Evolutionary conservation across 495 filamentous ascomycete genomes (phyloP).

Genomic region (Lichina pygmaea): DNA sequence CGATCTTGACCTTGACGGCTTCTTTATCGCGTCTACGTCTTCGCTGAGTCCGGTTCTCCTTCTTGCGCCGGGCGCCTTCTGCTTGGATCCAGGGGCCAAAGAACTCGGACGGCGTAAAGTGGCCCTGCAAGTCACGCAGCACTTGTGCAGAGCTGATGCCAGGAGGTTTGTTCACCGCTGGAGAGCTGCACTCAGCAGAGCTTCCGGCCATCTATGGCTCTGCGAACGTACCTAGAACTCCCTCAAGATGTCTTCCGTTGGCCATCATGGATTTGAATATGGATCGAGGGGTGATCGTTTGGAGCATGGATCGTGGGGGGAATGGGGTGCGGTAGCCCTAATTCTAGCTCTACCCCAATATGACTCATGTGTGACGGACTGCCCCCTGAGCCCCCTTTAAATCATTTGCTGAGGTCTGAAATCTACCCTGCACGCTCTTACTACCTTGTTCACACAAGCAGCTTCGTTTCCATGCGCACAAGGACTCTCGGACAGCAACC

Average conservation of each 20-base stretch:
- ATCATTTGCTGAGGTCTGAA: too few species aligned
- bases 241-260: conserved; percentile 36
- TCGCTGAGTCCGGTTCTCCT: conserved; percentile 26
- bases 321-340: too few species aligned
- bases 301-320: too few species aligned
- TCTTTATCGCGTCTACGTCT: conserved; percentile 23
- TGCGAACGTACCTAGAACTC: conserved; percentile 34
- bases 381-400: too few species aligned
- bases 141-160: conserved; percentile 66
- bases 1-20: conserved; percentile 59
- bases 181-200: too few species aligned
- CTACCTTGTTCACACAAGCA: too few species aligned
- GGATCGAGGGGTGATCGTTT: neutral
- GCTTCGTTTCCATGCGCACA: too few species aligned
- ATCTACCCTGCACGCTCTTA: too few species aligned
- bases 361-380: too few species aligned
- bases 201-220: too few species aligned
- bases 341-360: too few species aligned
- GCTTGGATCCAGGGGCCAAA: conserved; percentile 48
- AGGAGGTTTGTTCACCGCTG: conserved; percentile 80
- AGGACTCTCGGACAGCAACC: too few species aligned
- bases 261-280: conserved; percentile 18
- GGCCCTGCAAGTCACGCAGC: conserved; percentile 51
- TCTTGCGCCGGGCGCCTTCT: conserved; percentile 22
- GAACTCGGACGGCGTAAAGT: conserved; percentile 53